A percentile compares a stretch with the other conserved stretches of the same genome.
These are phyloP conservation scores for Brassica incana DNA, from an alignment of 345 rosid genomes.

Conservation along the genomic window DNA sequence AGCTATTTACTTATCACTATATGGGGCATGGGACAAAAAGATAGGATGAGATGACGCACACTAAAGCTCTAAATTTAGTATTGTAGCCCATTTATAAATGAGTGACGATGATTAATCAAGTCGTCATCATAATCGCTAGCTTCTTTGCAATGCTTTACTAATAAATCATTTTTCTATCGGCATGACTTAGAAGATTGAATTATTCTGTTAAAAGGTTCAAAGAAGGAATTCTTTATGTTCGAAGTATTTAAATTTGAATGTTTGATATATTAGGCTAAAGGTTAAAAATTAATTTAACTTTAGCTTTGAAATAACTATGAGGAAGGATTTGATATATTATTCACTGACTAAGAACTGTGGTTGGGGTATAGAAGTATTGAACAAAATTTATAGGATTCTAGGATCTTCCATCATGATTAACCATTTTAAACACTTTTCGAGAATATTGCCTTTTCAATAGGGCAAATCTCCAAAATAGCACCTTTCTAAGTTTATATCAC, in stretches of 20 bases:
- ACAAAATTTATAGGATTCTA: background rate
- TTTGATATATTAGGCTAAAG: background rate
- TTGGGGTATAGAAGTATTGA: background rate
- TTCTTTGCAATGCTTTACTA: background rate
- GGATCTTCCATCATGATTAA: too few species aligned
- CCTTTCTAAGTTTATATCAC: too few species aligned
- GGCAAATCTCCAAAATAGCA: too few species aligned
- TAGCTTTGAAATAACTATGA: background rate
- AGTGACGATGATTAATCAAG: slow-evolving; percentile 18
- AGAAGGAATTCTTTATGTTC: too few species aligned
- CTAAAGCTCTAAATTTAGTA: background rate
- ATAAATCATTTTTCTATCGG: background rate
- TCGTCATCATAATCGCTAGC: slow-evolving; percentile 32
- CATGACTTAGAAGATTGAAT: background rate
- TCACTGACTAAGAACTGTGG: background rate
- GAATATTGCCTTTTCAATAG: too few species aligned
- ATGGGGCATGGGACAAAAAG: slow-evolving; percentile 19
- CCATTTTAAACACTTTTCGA: too few species aligned
- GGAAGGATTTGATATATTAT: background rate
- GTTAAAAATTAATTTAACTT: background rate
- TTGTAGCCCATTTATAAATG: background rate
- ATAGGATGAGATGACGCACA: slow-evolving; percentile 27
- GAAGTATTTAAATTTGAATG: background rate
- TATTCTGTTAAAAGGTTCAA: too few species aligned
- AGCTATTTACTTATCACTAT: slow-evolving; percentile 9